These are phyloP conservation scores for Pestalotiopsis sp. DNA, from an alignment of 2,329 filamentous ascomycete genomes.

Conservation along the genomic window DNA sequence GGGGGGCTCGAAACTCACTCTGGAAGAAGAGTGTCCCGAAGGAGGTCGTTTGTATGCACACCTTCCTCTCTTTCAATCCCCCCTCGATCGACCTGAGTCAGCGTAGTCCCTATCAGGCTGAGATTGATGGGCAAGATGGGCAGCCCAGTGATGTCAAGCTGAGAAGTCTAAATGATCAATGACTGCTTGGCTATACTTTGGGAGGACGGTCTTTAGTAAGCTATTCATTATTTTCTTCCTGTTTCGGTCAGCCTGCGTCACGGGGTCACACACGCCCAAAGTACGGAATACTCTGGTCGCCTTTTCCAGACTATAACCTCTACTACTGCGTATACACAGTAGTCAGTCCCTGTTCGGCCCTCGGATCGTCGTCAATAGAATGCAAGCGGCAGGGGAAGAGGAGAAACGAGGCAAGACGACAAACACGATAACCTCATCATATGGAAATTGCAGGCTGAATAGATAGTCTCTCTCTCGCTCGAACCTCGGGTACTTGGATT, in stretches of 20 bases:
- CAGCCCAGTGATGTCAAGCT: slow-evolving; percentile 8
- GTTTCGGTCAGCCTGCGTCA: background rate
- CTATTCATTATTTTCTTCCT: background rate
- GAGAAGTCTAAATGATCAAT: background rate
- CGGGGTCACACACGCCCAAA: background rate
- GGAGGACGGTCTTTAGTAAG: background rate
- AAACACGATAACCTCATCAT: background rate
- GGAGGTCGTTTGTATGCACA: background rate
- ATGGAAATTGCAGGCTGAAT: background rate
- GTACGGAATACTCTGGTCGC: background rate
- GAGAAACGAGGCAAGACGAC: background rate
- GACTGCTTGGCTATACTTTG: background rate
- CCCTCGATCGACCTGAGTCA: background rate
- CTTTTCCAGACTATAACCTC: too few relatives aligned
- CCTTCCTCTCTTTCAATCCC: background rate
- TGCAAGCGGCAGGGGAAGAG: background rate
- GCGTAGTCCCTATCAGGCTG: background rate
- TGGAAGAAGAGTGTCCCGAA: background rate
- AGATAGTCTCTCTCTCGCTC: background rate
- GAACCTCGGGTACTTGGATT: slow-evolving; percentile 2
- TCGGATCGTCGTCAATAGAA: background rate
- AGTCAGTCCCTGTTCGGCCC: background rate
- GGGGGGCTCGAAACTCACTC: background rate
- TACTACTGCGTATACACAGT: background rate
- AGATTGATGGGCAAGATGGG: background rate